Conservation (phyloP, 148 eudicot species). For the Nepenthes gracilis region DNA sequence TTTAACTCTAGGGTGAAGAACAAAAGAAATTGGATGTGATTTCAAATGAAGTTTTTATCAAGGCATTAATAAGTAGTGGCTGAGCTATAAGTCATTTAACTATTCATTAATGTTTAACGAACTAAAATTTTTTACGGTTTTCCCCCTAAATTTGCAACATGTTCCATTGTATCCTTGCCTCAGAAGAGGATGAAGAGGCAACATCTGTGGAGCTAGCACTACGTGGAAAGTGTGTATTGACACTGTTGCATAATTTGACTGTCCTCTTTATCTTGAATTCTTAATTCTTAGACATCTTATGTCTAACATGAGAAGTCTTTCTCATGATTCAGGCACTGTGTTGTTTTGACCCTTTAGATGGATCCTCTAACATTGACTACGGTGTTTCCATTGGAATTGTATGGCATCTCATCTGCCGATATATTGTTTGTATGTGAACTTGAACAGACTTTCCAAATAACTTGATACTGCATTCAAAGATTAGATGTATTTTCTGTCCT, state of each 20-base stretch:
- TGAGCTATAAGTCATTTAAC: conserved; percentile 53
- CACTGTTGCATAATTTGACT: too few relatives aligned
- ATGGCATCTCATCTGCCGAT: conserved; percentile 6
- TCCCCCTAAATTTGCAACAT: conserved; percentile 8
- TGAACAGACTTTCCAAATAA: not conserved
- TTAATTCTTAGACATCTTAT: not conserved
- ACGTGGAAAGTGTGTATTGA: conserved; percentile 70
- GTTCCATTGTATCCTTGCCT: conserved; percentile 82
- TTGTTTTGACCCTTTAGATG: conserved; percentile 93
- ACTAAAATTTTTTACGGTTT: not conserved
- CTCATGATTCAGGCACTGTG: conserved; percentile 63
- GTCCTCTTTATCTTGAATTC: not conserved
- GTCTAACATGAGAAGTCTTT: not conserved
- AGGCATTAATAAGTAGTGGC: conserved; percentile 90
- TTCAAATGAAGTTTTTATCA: conserved; percentile 88
- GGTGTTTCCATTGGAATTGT: conserved; percentile 98
- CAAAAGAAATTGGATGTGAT: conserved; percentile 96
- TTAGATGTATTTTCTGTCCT: conserved; percentile 8
- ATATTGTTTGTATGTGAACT: not conserved
- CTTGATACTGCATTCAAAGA: not conserved
- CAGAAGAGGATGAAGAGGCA: conserved; percentile 97
- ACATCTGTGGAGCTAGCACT: conserved; percentile 66
- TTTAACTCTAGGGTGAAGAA: conserved; percentile 65
- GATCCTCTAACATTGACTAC: conserved; percentile 97
- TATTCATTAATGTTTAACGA: not conserved